Conservation (phyloP, 2,329 filamentous ascomycete species). For the Myriosclerotinia scirpicola region DNA sequence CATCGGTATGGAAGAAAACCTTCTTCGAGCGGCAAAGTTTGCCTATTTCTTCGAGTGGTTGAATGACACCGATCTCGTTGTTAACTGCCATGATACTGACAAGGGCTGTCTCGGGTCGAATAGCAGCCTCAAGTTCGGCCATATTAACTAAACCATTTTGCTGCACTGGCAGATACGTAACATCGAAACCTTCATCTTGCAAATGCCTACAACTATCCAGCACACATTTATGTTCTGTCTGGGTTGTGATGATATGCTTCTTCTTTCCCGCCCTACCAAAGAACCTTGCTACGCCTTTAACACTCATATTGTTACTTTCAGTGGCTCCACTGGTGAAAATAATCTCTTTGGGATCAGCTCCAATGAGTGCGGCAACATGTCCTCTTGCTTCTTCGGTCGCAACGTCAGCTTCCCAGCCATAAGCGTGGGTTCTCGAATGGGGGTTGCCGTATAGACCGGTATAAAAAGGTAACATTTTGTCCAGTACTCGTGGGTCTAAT, state of each 20-base stretch:
- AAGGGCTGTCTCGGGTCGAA: constrained; percentile 84
- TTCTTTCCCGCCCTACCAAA: constrained; percentile 93
- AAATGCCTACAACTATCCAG: constrained; percentile 95
- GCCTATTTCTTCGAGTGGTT: constrained; percentile 91
- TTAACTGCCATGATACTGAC: constrained; percentile 99
- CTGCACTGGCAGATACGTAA: constrained; percentile 95
- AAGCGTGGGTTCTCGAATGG: constrained; percentile 94
- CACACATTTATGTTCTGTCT: constrained; percentile 99
- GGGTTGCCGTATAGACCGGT: constrained; percentile 95
- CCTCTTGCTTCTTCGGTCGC: constrained; percentile 83
- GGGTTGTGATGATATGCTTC: constrained; percentile 95
- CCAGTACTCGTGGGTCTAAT: constrained; percentile 88
- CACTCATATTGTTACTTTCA: constrained; percentile 99
- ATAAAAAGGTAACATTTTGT: constrained; percentile 94
- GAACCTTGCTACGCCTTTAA: constrained; percentile 96
- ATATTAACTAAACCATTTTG: constrained; percentile 82
- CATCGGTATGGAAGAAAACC: constrained; percentile 97
- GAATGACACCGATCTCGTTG: constrained; percentile 99
- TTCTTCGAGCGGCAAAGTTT: constrained; percentile 88
- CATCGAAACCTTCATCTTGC: constrained; percentile 92
- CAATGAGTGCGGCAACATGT: constrained; percentile 83
- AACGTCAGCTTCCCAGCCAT: constrained; percentile 97
- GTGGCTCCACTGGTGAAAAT: constrained; percentile 98
- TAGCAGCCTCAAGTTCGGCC: constrained; percentile 80
- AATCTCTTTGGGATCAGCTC: constrained; percentile 95